Base-by-base conservation (phyloP, 805 yeast species). In the Spathaspora gorwiae region DNA sequence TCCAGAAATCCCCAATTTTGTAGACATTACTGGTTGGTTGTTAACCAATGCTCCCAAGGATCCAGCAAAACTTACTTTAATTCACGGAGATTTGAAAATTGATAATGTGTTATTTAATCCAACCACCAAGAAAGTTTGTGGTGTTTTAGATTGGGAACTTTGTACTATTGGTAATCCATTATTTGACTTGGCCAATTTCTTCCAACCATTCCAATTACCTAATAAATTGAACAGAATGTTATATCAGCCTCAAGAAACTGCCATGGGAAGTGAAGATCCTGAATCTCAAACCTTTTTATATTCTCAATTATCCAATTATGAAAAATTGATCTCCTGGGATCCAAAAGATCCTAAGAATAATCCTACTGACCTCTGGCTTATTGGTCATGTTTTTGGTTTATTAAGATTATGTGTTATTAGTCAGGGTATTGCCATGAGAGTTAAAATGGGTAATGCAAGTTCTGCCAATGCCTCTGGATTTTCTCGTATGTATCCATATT, bases 151-250 rank as follows among this genome's bases (percentile, higher is more conserved):
- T 55, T 81, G 87, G 87, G 87, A 81, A 55, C 61, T 81, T 35
- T 79, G 84, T 50, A 81, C 86, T 0, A 65, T 78, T 46, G 87
- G 87, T 0, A 83, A 80, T 51, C 87, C 87, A 0, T 57, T 80
- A 38, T 80, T 82, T 47, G 87, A 81, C 52, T 61, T 81, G 29
- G 77, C 83, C 13, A 81, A 81, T 54, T 65, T 80, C 27, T 61
- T 81, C 26, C 83, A 78, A 54, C 81, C 83, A 10, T 79, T 72
- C 54, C 69, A 65, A 37, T 54, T 78, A 46, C 76, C 83, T 0
- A 53, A 57, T 7, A 40, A 56, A 32, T 50, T 75, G 45, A 74
- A 75, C 51, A 40, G 46, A 31, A 44, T 59, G 42, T 42, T 60
- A 41, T 51, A 59, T 63, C 45, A 48, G 7, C 68, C 70, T 0